Base-by-base conservation (phyloP, 1,284 basidiomycete species). In the Heimioporus punctisporus region DNA sequence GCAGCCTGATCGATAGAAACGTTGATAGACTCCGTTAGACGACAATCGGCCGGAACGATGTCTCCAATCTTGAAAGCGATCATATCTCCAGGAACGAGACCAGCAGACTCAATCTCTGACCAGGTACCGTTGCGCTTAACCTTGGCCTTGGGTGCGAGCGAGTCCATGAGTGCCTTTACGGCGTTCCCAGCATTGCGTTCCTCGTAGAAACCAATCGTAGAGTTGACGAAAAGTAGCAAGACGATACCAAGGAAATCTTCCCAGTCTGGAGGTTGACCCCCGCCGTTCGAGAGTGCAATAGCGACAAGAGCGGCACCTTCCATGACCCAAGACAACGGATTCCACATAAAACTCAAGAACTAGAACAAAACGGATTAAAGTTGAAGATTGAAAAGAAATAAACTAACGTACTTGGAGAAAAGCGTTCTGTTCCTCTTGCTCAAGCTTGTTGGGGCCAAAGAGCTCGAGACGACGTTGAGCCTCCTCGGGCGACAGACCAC, bases 241-340 rank as follows among this genome's bases (percentile, higher is more conserved):
- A 97, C 79, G 78, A 98, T 98, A 86, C 95, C 96, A 76, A 94
- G 84, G 77, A 98, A 99, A 81, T 98, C 95, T 72, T 90, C 82
- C 97, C 97, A 98, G 72, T 98, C 95, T 43, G 96, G 96, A 47
- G 96, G 85, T 61, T 81, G 79, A 60, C 82, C 79, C 64, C 86
- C 88, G 77, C 97, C 95, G 76, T 98, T 98, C 60, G 96, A 97
- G 41, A 98, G 86, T 46, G 86, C 96, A 72, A 98, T 98, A 57
- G 96, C 95, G 72, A 98, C 96, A 49, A 98, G 81, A 48, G 96
- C 95, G 53, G 96, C 96, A 64, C 92, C 95, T 76, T 99, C 96
- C 96, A 98, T 99, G 77, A 98, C 97, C 95, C 96, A 98, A 41
- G 95, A 97, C 25, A 98, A 83, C 50, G 95, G 95, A 79, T 97